Evolutionary conservation across 169 alveolate genomes (phyloP).

Genomic region (Eimeria necatrix): DNA sequence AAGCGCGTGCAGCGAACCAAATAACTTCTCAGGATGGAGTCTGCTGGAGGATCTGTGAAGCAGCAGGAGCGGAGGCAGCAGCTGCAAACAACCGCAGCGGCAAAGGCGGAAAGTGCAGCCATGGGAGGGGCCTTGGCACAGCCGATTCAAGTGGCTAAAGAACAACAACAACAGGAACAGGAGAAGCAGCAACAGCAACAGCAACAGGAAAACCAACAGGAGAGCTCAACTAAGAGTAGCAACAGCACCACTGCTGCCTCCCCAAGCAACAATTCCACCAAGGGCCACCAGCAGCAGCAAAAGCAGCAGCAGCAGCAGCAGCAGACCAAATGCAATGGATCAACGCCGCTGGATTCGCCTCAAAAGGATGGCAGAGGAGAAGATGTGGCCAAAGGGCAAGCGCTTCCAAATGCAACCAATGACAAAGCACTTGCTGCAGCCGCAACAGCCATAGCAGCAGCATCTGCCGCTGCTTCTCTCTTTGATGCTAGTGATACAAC

Average conservation of each 20-base stretch:
- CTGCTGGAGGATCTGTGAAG: background rate
- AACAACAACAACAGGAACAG: background rate
- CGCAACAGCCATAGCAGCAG: background rate
- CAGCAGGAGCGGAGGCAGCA: constrained; percentile 17
- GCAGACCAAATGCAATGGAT: background rate
- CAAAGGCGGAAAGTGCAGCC: background rate
- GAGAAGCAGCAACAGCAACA: background rate
- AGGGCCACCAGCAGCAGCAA: constrained; percentile 8
- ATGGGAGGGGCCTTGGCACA: background rate
- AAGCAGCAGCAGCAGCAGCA: constrained; percentile 25
- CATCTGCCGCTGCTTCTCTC: no score
- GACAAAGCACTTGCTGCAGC: background rate
- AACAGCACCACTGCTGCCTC: background rate
- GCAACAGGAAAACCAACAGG: background rate
- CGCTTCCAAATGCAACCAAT: background rate
- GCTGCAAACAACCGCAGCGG: constrained; percentile 22
- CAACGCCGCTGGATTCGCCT: background rate
- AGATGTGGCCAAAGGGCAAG: background rate
- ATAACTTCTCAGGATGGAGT: background rate
- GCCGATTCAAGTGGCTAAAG: background rate
- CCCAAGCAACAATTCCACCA: background rate
- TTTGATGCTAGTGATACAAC: no score
- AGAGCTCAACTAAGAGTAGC: background rate
- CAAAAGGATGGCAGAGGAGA: background rate
- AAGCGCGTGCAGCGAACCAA: no score